These are phyloP conservation scores for Pterulicium gracile DNA, from an alignment of 1,284 basidiomycete genomes.

Conservation along the genomic window DNA sequence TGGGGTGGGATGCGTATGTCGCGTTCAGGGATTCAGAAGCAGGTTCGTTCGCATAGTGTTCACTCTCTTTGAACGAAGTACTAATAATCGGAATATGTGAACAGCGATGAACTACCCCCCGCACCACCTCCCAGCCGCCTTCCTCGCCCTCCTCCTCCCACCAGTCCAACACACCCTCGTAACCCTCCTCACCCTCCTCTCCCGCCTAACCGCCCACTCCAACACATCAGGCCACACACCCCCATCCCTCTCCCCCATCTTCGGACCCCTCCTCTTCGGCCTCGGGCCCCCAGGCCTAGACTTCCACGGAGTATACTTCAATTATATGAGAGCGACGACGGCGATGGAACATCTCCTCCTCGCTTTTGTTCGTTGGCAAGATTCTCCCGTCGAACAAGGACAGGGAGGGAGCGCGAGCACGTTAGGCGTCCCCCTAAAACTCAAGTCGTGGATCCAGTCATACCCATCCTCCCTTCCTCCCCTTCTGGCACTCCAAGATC, in stretches of 20 bases:
- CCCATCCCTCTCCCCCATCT: conserved; percentile 77
- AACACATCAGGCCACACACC: conserved; percentile 76
- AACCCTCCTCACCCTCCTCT: conserved; percentile 63
- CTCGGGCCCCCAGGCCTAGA: conserved; percentile 50
- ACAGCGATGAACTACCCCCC: too few species aligned
- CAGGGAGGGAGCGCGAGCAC: conserved; percentile 37
- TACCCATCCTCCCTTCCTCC: conserved; percentile 62
- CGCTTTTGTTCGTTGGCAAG: conserved; percentile 74
- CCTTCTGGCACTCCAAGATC: too few species aligned
- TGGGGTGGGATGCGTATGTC: conserved; percentile 72
- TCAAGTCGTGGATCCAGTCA: conserved; percentile 80
- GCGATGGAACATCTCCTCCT: conserved; percentile 86
- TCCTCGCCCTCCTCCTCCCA: conserved; percentile 42
- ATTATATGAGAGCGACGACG: conserved; percentile 71
- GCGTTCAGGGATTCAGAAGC: conserved; percentile 71
- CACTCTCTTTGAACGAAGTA: too few species aligned
- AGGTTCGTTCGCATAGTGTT: conserved; percentile 29
- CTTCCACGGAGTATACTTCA: conserved; percentile 69
- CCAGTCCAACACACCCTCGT: conserved; percentile 50
- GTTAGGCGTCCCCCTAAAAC: conserved; percentile 61
- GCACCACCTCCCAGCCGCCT: too few species aligned
- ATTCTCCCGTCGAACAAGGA: conserved; percentile 31
- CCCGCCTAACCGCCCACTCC: conserved; percentile 73
- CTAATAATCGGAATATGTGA: too few species aligned
- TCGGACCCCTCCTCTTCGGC: conserved; percentile 78